A percentile compares a stretch with the other conserved stretches of the same genome.
phyloP scores from a whole-genome alignment of 495 filamentous ascomycete species.

The Neurospora tetrasperma region DNA sequence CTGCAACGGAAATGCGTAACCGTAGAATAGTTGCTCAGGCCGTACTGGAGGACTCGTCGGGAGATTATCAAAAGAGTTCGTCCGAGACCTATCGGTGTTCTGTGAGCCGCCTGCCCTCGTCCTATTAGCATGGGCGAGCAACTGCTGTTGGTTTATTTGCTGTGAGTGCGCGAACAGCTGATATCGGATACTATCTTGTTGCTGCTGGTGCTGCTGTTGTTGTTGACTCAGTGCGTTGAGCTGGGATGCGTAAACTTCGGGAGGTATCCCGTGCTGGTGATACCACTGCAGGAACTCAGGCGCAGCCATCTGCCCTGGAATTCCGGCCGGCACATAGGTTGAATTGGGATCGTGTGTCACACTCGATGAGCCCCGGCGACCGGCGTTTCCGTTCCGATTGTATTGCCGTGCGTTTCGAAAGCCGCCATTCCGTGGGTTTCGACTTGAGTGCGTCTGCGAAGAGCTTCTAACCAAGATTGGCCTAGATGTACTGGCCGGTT shows the following conservation, averaged over 20 bases:
- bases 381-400: conserved; percentile 33
- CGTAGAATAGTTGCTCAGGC: conserved; percentile 35
- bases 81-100: conserved; percentile 37
- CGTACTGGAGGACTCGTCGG: conserved; percentile 41
- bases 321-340: conserved; percentile 10
- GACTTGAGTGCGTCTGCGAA: conserved; percentile 35
- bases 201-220: conserved; percentile 17
- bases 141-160: conserved; percentile 33
- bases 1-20: conserved; percentile 17
- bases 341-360: conserved; percentile 27
- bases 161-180: conserved; percentile 40
- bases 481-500: conserved; percentile 45
- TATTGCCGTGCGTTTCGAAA: conserved; percentile 49
- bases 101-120: conserved; percentile 25
- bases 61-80: conserved; percentile 43
- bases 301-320: conserved; percentile 16
- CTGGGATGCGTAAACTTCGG: conserved; percentile 34
- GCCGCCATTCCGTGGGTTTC: conserved; percentile 48
- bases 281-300: conserved; percentile 36
- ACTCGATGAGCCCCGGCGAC: conserved; percentile 30
- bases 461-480: conserved; percentile 41
- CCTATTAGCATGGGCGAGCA: conserved; percentile 35
- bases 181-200: conserved; percentile 28
- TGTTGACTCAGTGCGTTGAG: conserved; percentile 28
- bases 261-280: conserved; percentile 26